Evolutionary conservation across 805 yeast species (phyloP).

Genomic region (Ogataea populi-albae): DNA sequence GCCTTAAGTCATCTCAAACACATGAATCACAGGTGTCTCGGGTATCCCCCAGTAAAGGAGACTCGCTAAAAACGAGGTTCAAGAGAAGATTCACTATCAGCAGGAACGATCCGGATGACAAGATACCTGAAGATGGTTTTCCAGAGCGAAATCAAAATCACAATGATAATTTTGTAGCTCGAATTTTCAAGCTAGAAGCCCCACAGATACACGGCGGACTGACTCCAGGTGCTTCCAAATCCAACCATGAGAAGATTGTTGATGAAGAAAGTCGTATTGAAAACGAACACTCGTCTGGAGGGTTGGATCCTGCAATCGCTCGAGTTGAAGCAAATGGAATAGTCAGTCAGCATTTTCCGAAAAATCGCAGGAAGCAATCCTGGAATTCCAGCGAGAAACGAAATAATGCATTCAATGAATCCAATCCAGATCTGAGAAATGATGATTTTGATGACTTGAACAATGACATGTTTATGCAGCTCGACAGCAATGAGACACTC

Average conservation of each 20-base stretch:
- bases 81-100: constrained; percentile 18
- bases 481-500: constrained; percentile 50
- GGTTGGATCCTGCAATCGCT: constrained; percentile 40
- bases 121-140: not conserved
- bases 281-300: constrained; percentile 40
- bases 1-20: not conserved
- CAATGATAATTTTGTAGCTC: constrained; percentile 9
- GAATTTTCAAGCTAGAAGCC: constrained; percentile 11
- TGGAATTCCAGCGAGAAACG: constrained; percentile 12
- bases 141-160: not conserved
- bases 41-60: constrained; percentile 2
- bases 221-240: constrained; percentile 17
- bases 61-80: constrained; percentile 14
- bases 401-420: constrained; percentile 13
- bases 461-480: constrained; percentile 34
- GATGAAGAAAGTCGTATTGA: constrained; percentile 35
- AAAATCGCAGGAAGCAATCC: constrained; percentile 23
- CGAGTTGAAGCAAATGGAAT: constrained; percentile 54
- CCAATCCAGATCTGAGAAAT: constrained; percentile 37
- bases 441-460: constrained; percentile 31
- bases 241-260: constrained; percentile 31
- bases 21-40: constrained; percentile 2
- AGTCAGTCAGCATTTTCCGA: constrained; percentile 44
- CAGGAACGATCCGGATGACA: constrained; percentile 6
- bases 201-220: constrained; percentile 15